These are phyloP conservation scores for Phyllostachys edulis DNA, from an alignment of 176 grass and related monocot species.

Conservation along the genomic window DNA sequence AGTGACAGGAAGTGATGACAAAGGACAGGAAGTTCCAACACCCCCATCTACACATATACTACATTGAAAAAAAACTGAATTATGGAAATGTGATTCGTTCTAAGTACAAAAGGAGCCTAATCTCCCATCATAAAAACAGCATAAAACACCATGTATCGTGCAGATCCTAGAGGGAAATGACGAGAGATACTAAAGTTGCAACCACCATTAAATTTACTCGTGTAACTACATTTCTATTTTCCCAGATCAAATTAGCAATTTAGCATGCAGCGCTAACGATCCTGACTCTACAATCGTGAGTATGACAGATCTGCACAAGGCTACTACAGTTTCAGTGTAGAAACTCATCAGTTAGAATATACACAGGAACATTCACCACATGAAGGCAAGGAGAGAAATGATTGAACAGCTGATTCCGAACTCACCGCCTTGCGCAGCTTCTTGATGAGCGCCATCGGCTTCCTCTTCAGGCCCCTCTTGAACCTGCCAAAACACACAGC, in stretches of 20 bases:
- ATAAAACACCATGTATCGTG: not conserved
- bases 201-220: not conserved
- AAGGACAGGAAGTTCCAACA: not conserved
- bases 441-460: constrained; percentile 96
- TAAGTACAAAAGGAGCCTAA: not conserved
- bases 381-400: not conserved
- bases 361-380: not conserved
- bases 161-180: not conserved
- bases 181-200: not conserved
- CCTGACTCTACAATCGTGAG: not conserved
- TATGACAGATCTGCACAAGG: not conserved
- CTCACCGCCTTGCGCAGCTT: constrained; percentile 92
- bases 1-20: no score
- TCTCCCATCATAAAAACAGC: not conserved
- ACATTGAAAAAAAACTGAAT: not conserved
- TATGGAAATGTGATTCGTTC: not conserved
- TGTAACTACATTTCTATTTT: not conserved
- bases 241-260: not conserved
- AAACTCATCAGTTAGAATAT: not conserved
- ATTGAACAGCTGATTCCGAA: not conserved
- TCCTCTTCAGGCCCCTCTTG: constrained; percentile 88
- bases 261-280: not conserved
- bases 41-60: no score
- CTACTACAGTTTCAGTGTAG: not conserved
- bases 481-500: constrained; percentile 43